Evolutionary conservation across 768 basidiomycete species (phyloP).

Genomic region (Rhizopogon rudus): DNA sequence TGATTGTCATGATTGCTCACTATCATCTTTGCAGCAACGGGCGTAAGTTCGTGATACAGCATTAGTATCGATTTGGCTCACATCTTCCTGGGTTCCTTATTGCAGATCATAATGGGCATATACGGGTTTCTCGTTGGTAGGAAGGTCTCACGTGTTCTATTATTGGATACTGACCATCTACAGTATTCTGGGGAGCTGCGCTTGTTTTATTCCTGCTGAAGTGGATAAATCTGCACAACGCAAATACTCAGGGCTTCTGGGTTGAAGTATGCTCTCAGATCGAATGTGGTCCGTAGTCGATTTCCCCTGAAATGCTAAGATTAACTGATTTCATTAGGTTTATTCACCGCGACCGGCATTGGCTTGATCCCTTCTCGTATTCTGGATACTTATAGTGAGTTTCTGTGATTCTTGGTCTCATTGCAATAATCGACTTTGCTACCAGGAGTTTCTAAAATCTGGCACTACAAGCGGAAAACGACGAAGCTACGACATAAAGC

Average conservation of each 20-base stretch:
- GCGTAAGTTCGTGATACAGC: slow-evolving; percentile 41
- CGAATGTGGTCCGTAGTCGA: slow-evolving; percentile 52
- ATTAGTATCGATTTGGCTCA: not conserved
- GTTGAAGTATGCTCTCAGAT: slow-evolving; percentile 75
- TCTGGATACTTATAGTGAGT: slow-evolving; percentile 70
- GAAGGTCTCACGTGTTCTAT: slow-evolving; percentile 10
- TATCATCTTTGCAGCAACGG: slow-evolving; percentile 44
- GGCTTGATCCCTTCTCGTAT: slow-evolving; percentile 74
- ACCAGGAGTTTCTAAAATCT: slow-evolving; percentile 68
- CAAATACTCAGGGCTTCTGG: slow-evolving; percentile 73
- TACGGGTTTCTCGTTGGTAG: slow-evolving; percentile 73
- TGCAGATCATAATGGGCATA: slow-evolving; percentile 42
- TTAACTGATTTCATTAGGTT: slow-evolving; percentile 33
- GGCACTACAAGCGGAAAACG: slow-evolving; percentile 63
- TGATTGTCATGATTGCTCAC: not conserved
- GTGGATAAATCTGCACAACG: slow-evolving; percentile 68
- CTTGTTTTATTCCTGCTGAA: slow-evolving; percentile 69
- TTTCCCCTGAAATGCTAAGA: not conserved
- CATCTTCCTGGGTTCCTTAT: not conserved
- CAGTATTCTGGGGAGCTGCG: slow-evolving; percentile 85
- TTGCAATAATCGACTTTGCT: not conserved
- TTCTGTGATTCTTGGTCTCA: not conserved
- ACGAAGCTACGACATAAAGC: slow-evolving; percentile 52
- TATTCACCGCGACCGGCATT: slow-evolving; percentile 79
- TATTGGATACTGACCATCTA: not conserved